Conservation (phyloP, 2,329 filamentous ascomycete genomes). For the Fusarium sp. region DNA sequence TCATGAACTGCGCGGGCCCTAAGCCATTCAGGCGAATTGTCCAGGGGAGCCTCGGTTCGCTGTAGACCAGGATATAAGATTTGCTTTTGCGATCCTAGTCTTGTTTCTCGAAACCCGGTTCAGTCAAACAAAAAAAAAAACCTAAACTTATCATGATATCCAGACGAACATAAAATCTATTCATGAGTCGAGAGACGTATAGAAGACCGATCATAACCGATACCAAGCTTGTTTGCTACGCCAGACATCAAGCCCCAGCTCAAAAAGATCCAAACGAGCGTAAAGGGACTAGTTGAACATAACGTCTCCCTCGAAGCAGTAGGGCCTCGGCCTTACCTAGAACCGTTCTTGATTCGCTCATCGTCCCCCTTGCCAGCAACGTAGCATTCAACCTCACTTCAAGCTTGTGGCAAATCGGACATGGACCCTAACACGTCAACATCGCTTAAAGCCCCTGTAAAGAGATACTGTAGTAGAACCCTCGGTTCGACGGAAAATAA, state of each 20-base stretch:
- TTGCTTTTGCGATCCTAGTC: slow-evolving; percentile 25
- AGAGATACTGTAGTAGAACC: slow-evolving; percentile 8
- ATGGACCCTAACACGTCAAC: slow-evolving; percentile 36
- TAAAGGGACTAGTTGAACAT: slow-evolving; percentile 24
- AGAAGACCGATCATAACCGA: slow-evolving; percentile 37
- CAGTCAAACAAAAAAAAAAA: background rate
- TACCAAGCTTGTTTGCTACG: slow-evolving; percentile 7
- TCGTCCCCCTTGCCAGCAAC: slow-evolving; percentile 37
- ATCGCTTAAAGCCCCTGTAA: slow-evolving; percentile 28
- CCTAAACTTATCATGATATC: slow-evolving; percentile 8
- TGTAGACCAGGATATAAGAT: slow-evolving; percentile 25
- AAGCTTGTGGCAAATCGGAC: slow-evolving; percentile 43
- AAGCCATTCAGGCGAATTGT: slow-evolving; percentile 5
- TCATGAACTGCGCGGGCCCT: slow-evolving; percentile 24
- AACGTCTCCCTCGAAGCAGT: slow-evolving; percentile 36
- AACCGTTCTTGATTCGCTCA: slow-evolving; percentile 34
- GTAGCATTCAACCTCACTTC: slow-evolving; percentile 42
- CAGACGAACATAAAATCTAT: slow-evolving; percentile 1
- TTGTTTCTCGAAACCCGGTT: slow-evolving; percentile 7
- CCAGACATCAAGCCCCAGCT: slow-evolving; percentile 5
- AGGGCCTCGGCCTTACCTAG: slow-evolving; percentile 16
- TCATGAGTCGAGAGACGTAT: slow-evolving; percentile 13
- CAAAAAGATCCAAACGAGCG: slow-evolving; percentile 12
- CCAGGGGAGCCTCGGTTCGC: slow-evolving; percentile 26
- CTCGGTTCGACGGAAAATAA: background rate